A percentile compares a stretch with the other conserved stretches of the same genome.
Conservation (phyloP, 257 asterid genomes). For the Parsonsia alboflavescens region DNA sequence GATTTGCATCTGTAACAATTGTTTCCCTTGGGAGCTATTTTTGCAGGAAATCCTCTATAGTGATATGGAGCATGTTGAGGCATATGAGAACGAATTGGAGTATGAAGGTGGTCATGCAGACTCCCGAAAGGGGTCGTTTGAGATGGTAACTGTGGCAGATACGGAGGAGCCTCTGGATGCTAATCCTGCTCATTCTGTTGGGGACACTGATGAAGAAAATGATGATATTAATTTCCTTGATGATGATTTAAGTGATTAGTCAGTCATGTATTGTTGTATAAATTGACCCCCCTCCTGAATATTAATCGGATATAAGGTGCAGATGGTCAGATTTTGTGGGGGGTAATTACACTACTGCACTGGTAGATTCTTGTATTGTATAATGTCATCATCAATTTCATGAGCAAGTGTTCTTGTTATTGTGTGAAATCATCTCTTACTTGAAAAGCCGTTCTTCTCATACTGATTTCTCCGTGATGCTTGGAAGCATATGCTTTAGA, state of each 20-base stretch:
- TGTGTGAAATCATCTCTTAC: neutral
- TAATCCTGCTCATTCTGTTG: constrained; percentile 37
- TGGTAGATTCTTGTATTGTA: constrained; percentile 8
- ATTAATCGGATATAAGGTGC: neutral
- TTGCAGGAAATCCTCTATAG: constrained; percentile 58
- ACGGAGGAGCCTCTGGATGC: constrained; percentile 47
- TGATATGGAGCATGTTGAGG: constrained; percentile 65
- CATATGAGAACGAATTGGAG: constrained; percentile 56
- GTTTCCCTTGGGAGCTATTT: neutral
- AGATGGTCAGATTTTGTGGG: constrained; percentile 9
- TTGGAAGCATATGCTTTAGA: neutral
- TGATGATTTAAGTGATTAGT: constrained; percentile 51
- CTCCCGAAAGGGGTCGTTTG: constrained; percentile 47
- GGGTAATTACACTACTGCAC: neutral
- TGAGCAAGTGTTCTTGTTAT: neutral
- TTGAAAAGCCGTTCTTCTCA: neutral
- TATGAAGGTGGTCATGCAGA: constrained; percentile 51
- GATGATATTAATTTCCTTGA: constrained; percentile 55
- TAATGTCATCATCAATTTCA: neutral
- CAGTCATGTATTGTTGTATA: neutral
- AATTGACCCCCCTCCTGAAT: neutral
- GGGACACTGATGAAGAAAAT: constrained; percentile 42
- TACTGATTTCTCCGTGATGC: neutral
- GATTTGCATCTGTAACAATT: neutral
- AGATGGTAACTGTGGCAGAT: constrained; percentile 43